Base-by-base conservation (phyloP, 2,329 filamentous ascomycete species). In the Grosmannia huntii region DNA sequence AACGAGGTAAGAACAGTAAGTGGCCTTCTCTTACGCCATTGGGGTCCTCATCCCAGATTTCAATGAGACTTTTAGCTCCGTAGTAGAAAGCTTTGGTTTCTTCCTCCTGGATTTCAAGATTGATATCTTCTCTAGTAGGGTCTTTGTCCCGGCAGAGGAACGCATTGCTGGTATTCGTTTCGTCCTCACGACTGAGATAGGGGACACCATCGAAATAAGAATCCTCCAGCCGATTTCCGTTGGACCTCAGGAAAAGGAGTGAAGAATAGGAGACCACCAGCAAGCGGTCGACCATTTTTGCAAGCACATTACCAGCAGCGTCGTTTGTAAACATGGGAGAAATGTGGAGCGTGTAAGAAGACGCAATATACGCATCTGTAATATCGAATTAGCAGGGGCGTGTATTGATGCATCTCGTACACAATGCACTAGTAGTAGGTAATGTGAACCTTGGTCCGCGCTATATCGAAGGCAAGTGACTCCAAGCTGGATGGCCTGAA, bases 401-500 rank as follows among this genome's bases (percentile, higher is more conserved):
- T 7, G 2, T 14, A 36, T 25, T 11, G 25, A 50, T 19, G 25
- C 12, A 4, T 2, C 2, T 16, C n/a, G 4, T 11, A 16, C 31
- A 9, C 11, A 9, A 33, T 9, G 31, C 31, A 33, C 31, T 33
- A 9, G 31, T 33, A 10, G 31, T 11, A 33, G 31, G 31, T 33
- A 9, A 33, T 33, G 31, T 5, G 6, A 33, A 33, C 31, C 31
- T 33, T 33, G 31, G 31, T 33, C 31, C 31, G 31, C 19, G 14
- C 60, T 36, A 25, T 62, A 57, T 1, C 33, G 56, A 28, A 70
- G 49, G 38, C 68, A 73, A 0, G 70, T 73, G 25, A 73, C 55
- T 6, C 72, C 72, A 9, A 74, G 51, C 56, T 74, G 68, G 2
- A 74, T 56, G 11, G 71, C 63, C 27, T 68, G 65, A 55, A 68